phyloP scores from a whole-genome alignment of 805 yeast genomes.

The Blastobotrys muscicola region DNA sequence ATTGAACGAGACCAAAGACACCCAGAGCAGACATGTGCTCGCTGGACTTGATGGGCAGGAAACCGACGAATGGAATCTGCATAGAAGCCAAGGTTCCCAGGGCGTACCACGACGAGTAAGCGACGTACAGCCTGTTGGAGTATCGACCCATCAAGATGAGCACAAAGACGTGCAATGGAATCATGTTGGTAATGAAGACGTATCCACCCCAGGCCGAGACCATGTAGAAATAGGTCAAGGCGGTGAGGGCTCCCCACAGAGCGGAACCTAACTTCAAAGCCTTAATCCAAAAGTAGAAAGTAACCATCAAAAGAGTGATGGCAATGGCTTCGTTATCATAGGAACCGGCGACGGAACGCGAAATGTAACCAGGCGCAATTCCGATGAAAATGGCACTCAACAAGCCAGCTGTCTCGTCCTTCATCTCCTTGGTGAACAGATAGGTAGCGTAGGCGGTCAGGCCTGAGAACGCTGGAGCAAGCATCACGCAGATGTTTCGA shows the following conservation, averaged over 20 bases:
- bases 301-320: conserved; percentile 87
- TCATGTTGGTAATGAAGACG: conserved; percentile 94
- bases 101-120: conserved; percentile 95
- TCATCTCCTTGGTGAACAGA: conserved; percentile 79
- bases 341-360: conserved; percentile 97
- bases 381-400: conserved; percentile 92
- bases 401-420: conserved; percentile 81
- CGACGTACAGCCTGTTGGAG: conserved; percentile 68
- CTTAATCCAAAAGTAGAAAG: conserved; percentile 94
- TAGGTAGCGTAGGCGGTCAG: conserved; percentile 87
- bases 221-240: conserved; percentile 92
- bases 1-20: conserved; percentile 88
- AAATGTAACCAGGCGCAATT: conserved; percentile 96
- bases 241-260: conserved; percentile 72
- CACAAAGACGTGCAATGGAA: conserved; percentile 90
- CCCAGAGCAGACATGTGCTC: conserved; percentile 99
- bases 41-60: conserved; percentile 90
- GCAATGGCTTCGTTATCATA: conserved; percentile 99
- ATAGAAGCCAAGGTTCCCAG: conserved; percentile 96
- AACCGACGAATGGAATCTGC: conserved; percentile 99
- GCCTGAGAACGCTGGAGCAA: conserved; percentile 95
- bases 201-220: conserved; percentile 99
- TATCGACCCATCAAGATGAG: conserved; percentile 92
- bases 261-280: conserved; percentile 86
- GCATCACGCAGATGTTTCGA: conserved; percentile 87